phyloP scores from a whole-genome alignment of 1,139 yeast genomes.

The Chernovozyma sophiae-reginae region DNA sequence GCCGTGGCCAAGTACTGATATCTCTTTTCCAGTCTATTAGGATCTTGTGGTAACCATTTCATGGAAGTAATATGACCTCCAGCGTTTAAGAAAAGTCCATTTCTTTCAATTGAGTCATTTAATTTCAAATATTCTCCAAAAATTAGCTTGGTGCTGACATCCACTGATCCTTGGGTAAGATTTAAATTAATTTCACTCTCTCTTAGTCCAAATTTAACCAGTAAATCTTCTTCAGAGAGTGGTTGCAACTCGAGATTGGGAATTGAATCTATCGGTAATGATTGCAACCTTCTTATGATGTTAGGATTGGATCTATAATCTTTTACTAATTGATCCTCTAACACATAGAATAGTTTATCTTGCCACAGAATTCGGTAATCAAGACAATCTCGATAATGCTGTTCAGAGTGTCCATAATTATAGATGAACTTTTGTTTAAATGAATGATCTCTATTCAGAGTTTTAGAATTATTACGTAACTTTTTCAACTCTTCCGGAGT shows the following conservation, averaged over 20 bases:
- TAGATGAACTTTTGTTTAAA: conserved; percentile 33
- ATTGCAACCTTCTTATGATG: not conserved
- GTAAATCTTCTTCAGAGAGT: conserved; percentile 2
- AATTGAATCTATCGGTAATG: not conserved
- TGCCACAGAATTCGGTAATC: conserved; percentile 34
- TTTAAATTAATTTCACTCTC: not conserved
- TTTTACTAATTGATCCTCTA: conserved; percentile 18
- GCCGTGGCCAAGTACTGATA: conserved; percentile 50
- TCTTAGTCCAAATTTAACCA: conserved; percentile 1
- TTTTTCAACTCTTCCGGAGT: not conserved
- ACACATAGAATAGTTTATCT: conserved; percentile 27
- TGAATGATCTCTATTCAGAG: conserved; percentile 21
- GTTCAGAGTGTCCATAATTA: conserved; percentile 32
- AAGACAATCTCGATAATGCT: conserved; percentile 20
- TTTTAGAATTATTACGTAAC: not conserved
- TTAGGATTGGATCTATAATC: not conserved
- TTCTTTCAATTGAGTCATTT: conserved; percentile 21
- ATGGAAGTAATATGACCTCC: conserved; percentile 56
- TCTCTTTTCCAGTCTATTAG: conserved; percentile 9
- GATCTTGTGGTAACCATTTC: conserved; percentile 46
- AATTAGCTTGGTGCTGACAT: conserved; percentile 1
- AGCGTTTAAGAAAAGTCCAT: conserved; percentile 44
- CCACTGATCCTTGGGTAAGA: conserved; percentile 1
- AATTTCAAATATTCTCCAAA: conserved; percentile 9
- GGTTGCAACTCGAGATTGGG: not conserved